A percentile compares a stretch with the other conserved stretches of the same genome.
phyloP scores from a whole-genome alignment of 495 filamentous ascomycete species.

The Trypethelium eluteriae region DNA sequence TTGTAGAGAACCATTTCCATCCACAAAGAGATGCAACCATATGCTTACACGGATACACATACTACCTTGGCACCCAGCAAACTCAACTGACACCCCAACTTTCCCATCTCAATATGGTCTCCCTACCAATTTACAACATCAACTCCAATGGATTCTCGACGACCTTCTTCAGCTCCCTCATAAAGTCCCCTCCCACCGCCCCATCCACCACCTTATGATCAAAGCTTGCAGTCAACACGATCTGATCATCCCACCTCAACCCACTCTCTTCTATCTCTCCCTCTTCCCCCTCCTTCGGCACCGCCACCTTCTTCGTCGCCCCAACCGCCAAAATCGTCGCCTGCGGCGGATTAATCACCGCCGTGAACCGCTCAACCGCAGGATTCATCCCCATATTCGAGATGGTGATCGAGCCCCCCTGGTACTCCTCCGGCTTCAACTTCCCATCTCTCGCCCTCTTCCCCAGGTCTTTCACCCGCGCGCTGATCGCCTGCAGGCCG shows the following conservation, averaged over 20 bases:
- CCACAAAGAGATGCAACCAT: conserved; percentile 6
- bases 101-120: neutral
- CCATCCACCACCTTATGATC: conserved; percentile 95
- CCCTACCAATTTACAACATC: conserved; percentile 55
- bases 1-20: neutral
- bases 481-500: conserved; percentile 79
- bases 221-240: conserved; percentile 86
- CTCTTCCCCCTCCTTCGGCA: conserved; percentile 77
- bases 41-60: conserved; percentile 11
- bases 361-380: conserved; percentile 95
- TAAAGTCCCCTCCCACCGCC: conserved; percentile 94
- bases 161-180: conserved; percentile 93
- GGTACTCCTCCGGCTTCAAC: conserved; percentile 99
- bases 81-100: neutral
- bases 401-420: conserved; percentile 98
- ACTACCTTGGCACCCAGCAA: neutral
- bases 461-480: conserved; percentile 85
- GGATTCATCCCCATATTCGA: conserved; percentile 99
- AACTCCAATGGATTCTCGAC: conserved; percentile 95
- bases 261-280: conserved; percentile 46
- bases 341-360: conserved; percentile 98
- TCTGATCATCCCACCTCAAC: conserved; percentile 95
- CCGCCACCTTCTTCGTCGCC: conserved; percentile 86
- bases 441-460: conserved; percentile 95
- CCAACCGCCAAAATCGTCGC: conserved; percentile 93